Evolutionary conservation across 2,329 filamentous ascomycete genomes (phyloP).

Genomic region (Sporothrix inflata): DNA sequence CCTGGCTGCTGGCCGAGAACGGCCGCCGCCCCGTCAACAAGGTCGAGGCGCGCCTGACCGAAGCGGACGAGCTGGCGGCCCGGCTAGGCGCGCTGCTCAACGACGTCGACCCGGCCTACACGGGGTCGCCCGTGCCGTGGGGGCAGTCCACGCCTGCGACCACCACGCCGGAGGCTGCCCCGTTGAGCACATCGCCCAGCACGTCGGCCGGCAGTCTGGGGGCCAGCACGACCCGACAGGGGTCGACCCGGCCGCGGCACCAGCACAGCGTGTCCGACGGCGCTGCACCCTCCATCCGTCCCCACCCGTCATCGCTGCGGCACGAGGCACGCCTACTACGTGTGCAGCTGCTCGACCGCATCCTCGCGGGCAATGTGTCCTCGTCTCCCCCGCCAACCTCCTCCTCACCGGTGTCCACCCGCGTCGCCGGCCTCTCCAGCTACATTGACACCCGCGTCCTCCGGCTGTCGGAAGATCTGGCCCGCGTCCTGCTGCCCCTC

Average conservation of each 20-base stretch:
- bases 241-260: not conserved
- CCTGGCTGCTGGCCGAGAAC: not conserved
- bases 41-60: not conserved
- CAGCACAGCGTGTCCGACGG: not conserved
- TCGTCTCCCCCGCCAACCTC: not conserved
- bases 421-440: not conserved
- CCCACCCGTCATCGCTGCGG: not conserved
- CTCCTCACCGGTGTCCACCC: not conserved
- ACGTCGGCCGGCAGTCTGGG: too few relatives aligned
- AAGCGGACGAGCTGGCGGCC: not conserved
- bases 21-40: not conserved
- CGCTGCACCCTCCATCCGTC: not conserved
- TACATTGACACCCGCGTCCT: constrained; percentile 9
- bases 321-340: not conserved
- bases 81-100: not conserved
- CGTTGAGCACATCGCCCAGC: too few relatives aligned
- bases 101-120: not conserved
- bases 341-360: not conserved
- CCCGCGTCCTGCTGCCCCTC: not conserved
- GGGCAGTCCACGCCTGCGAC: not conserved
- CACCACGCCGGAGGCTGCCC: too few relatives aligned
- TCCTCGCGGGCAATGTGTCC: not conserved
- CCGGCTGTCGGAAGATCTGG: not conserved
- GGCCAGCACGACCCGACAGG: too few relatives aligned
- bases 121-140: not conserved